Percentiles rank a stretch among this genome's conserved stretches.
Evolutionary conservation across 2,329 filamentous ascomycete species (phyloP).

Genomic region (Chrysoporthe cubensis): DNA sequence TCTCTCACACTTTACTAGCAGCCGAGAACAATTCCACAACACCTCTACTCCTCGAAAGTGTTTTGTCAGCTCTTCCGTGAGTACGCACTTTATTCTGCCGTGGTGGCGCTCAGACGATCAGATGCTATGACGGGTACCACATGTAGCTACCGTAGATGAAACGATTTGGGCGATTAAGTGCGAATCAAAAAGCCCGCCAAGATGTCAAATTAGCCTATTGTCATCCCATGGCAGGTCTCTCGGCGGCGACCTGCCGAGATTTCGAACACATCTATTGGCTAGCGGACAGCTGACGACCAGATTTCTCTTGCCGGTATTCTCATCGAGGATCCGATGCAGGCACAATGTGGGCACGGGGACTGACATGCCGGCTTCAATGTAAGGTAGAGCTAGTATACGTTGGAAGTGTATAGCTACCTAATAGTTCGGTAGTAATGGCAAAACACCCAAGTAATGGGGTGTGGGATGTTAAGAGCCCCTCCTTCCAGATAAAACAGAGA

Average conservation of each 20-base stretch:
- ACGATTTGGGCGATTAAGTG: not conserved
- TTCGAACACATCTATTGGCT: not conserved
- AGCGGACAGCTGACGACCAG: not conserved
- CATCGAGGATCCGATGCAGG: not conserved
- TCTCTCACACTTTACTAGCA: not conserved
- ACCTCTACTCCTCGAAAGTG: not conserved
- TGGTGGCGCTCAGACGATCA: not conserved
- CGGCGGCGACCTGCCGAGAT: not conserved
- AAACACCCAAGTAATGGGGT: not conserved
- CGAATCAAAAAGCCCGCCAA: too few species aligned
- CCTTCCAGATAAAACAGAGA: too few species aligned
- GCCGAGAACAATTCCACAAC: not conserved
- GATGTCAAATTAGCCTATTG: conserved; percentile 3
- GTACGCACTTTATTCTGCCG: not conserved
- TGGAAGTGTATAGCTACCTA: not conserved
- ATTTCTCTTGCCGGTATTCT: not conserved
- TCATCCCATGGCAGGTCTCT: not conserved
- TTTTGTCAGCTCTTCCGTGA: not conserved
- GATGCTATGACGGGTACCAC: not conserved
- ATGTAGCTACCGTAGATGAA: not conserved
- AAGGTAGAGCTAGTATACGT: not conserved
- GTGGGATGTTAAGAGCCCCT: too few species aligned
- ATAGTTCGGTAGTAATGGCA: not conserved
- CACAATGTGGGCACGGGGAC: not conserved
- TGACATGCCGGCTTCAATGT: not conserved